Base-by-base conservation (phyloP, 768 basidiomycete species). In the Mycena venus region DNA sequence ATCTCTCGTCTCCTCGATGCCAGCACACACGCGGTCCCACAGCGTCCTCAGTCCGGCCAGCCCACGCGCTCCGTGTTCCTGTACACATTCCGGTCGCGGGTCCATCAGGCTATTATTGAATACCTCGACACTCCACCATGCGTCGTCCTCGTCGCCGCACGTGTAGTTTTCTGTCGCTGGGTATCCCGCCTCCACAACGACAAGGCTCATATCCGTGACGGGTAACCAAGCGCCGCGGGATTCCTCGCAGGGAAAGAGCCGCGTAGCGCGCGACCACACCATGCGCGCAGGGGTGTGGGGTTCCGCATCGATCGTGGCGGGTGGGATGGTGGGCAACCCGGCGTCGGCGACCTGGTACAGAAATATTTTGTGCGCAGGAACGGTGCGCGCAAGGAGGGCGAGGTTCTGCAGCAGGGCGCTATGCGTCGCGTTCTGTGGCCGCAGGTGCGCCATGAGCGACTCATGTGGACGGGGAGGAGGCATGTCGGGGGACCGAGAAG, bases 281-380 rank as follows among this genome's bases (percentile, higher is more conserved):
- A 83, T 82, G n/a, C 83, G 78, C 1, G 78, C 74, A 12, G 83
- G 83, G 23, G 77, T 73, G 32, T 77, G 74, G 21, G 79, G 79
- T 4, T 59, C 40, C 49, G 79, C 65, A 32, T 71, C 47, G 25
- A 78, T 72, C 17, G 47, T 38, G 8, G 23, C n/a, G 19, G 58
- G 38, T 4, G 80, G 75, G 4, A 74, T 44, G 4, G 73, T 55
- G 31, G 75, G 83, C 68, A 75, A 71, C 67, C 77, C 53, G 59
- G 82, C 85, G 75, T 87, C 85, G 64, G 85, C 85, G 68, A 86
- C 72, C 61, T 87, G 86, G 74, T 83, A 84, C 62, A 85, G 78
- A 77, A 84, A 87, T 75, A 87, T 84, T 75, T 83, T 85, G 72
- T 82, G 75, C 0, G 79, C 81, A 1, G 85, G 84, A 15, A 86